Base-by-base conservation (phyloP, 306 rosid species). In the Cicer bijugum region DNA sequence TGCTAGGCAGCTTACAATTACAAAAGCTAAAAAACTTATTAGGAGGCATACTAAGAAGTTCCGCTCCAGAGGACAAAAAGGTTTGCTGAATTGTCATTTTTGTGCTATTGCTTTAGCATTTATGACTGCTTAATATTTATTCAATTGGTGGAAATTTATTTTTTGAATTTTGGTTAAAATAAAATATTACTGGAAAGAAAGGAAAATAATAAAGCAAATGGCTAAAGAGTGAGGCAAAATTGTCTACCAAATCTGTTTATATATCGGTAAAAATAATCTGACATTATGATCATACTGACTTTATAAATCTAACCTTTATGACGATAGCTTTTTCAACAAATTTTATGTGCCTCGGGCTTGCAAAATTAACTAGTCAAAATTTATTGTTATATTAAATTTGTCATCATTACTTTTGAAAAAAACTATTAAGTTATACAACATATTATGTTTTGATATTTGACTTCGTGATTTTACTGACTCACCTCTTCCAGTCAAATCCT, bases 41-140 rank as follows among this genome's bases (percentile, higher is more conserved):
- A 81, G 95, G 85, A 88, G 97, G 62, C 99, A 95, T 78, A 91
- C 99, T 11, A 90, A 89, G 78, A 95, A 95, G 83, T 91, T 88
- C 80, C 99, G 89, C 48, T 77, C 97, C 6, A 82, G 89, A 78
- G 95, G 87, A 72, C 97, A 88, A 51, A 90, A 88, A 90, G 99
- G 99, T 95, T 82, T 48, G 85, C 74, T 47, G 14, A 68, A 12
- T 38, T 67, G 51, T 50, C 66, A 9, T 55, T 39, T 58, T 52
- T 40, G n/a, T 75, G 39, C 74, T 50, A 10, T 53, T 69, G 51
- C 47, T 55, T 63, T 73, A 15, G 72, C 60, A 12, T 79, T 19
- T 44, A 8, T 72, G 20, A 52, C 48, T 57, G 39, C 72, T 46
- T 43, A 37, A 7, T 68, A 61, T 61, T 68, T 6, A 20, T 71